A percentile compares a stretch with the other conserved stretches of the same genome.
phyloP scores from a whole-genome alignment of 1,284 basidiomycete genomes.

The Leucoagaricus sp. region DNA sequence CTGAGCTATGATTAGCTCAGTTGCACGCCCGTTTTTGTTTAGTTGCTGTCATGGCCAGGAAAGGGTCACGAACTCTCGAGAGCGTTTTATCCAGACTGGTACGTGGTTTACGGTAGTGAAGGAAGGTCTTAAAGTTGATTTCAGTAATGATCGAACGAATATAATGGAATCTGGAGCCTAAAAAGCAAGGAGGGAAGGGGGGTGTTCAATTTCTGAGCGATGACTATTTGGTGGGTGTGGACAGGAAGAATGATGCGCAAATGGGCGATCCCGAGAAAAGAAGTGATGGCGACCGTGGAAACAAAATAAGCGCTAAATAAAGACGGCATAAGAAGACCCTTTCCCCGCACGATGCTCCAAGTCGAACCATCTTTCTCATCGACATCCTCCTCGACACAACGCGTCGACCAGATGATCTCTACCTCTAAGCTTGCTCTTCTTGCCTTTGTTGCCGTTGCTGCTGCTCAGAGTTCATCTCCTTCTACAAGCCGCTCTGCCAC shows the following conservation, averaged over 20 bases:
- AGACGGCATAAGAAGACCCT: not conserved
- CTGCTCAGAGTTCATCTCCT: constrained; percentile 12
- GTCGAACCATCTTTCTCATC: not conserved
- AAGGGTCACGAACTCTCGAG: too few relatives aligned
- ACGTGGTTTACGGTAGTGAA: too few relatives aligned
- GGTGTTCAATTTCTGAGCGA: not conserved
- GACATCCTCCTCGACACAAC: not conserved
- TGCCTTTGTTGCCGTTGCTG: constrained; percentile 11
- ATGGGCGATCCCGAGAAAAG: not conserved
- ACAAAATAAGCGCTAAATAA: not conserved
- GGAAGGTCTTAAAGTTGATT: too few relatives aligned
- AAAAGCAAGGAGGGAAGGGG: too few relatives aligned
- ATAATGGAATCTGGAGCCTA: too few relatives aligned
- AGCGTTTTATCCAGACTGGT: too few relatives aligned
- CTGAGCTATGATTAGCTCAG: too few relatives aligned
- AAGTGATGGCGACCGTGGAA: constrained; percentile 7
- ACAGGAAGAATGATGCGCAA: not conserved
- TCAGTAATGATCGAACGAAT: too few relatives aligned
- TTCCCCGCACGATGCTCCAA: not conserved
- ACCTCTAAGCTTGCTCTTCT: constrained; percentile 6
- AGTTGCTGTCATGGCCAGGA: too few relatives aligned
- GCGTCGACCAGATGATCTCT: constrained; percentile 4
- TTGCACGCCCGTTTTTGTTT: too few relatives aligned
- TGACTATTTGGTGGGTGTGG: not conserved
- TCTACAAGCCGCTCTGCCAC: not conserved